Percentiles rank a stretch among this genome's conserved stretches.
Evolutionary conservation across 2,329 filamentous ascomycete genomes (phyloP).

Genomic region (Neocucurbitaria cava): DNA sequence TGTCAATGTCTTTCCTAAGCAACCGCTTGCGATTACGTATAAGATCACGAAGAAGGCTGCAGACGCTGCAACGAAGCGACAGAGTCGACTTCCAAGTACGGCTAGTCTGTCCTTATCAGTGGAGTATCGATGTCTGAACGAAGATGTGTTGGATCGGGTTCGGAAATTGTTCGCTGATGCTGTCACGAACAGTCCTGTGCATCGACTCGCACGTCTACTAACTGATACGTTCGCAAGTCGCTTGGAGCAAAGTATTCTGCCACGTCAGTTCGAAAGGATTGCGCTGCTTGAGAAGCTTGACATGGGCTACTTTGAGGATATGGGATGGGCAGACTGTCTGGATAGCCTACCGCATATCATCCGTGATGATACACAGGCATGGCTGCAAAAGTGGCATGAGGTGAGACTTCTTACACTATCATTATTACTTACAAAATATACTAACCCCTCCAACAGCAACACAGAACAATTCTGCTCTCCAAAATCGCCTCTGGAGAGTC

Average conservation of each 20-base stretch:
- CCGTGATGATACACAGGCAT: constrained; percentile 55
- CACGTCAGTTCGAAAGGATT: constrained; percentile 61
- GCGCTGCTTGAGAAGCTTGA: constrained; percentile 62
- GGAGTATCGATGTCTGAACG: constrained; percentile 77
- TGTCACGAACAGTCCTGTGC: constrained; percentile 57
- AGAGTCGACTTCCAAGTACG: constrained; percentile 40
- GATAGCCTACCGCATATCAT: constrained; percentile 56
- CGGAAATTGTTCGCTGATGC: constrained; percentile 55
- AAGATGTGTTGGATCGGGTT: constrained; percentile 67
- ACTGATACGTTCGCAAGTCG: constrained; percentile 58
- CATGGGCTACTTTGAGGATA: constrained; percentile 58
- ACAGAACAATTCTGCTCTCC: constrained; percentile 33
- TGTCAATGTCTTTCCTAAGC: constrained; percentile 76
- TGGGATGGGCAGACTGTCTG: constrained; percentile 62
- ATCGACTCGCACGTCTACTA: constrained; percentile 58
- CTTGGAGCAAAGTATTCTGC: constrained; percentile 55
- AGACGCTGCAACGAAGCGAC: constrained; percentile 30
- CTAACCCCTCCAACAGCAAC: constrained; percentile 29
- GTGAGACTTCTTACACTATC: constrained; percentile 43
- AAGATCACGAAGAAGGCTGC: constrained; percentile 69
- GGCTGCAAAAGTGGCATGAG: constrained; percentile 65
- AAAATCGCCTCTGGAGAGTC: constrained; percentile 8
- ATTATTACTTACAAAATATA: background rate
- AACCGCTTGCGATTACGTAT: constrained; percentile 82
- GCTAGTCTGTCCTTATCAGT: constrained; percentile 70